Evolutionary conservation across 805 yeast genomes (phyloP).

Genomic region (Candida fluviatilis): DNA sequence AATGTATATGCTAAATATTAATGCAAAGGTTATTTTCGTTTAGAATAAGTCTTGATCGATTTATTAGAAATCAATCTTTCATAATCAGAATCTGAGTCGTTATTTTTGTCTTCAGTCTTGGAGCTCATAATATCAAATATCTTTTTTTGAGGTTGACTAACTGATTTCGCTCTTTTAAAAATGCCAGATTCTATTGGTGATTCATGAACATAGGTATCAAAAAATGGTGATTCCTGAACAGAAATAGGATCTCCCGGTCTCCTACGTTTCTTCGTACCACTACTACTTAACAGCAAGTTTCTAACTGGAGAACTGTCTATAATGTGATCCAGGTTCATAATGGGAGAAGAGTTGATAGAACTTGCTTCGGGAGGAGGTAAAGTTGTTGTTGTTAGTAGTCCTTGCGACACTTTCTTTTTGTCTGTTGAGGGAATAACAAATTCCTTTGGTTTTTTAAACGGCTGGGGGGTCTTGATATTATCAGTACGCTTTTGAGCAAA

Average conservation of each 20-base stretch:
- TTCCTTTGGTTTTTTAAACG: background rate
- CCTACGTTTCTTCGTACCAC: conserved; percentile 6
- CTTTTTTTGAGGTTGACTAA: background rate
- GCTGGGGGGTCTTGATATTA: conserved; percentile 4
- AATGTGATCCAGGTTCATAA: background rate
- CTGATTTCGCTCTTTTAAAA: background rate
- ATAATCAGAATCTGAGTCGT: conserved; percentile 3
- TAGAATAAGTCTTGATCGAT: conserved; percentile 2
- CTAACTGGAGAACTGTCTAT: conserved; percentile 1
- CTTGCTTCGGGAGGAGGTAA: background rate
- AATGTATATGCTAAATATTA: conserved; percentile 2
- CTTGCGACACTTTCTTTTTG: background rate
- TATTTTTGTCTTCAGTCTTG: background rate
- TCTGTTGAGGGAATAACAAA: background rate
- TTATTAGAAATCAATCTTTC: conserved; percentile 1
- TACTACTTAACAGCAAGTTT: no score
- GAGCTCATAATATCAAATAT: background rate
- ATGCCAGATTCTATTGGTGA: conserved; percentile 11
- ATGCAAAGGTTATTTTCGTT: conserved; percentile 5
- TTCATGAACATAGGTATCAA: conserved; percentile 15
- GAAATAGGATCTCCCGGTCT: conserved; percentile 36
- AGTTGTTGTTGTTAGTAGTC: background rate
- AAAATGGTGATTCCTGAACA: conserved; percentile 35
- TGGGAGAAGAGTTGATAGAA: conserved; percentile 3
- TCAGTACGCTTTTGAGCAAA: background rate